A percentile compares a stretch with the other conserved stretches of the same genome.
These are phyloP conservation scores for Rhizopus arrhizus DNA, from an alignment of 371 early-diverging fungal species.

Conservation along the genomic window DNA sequence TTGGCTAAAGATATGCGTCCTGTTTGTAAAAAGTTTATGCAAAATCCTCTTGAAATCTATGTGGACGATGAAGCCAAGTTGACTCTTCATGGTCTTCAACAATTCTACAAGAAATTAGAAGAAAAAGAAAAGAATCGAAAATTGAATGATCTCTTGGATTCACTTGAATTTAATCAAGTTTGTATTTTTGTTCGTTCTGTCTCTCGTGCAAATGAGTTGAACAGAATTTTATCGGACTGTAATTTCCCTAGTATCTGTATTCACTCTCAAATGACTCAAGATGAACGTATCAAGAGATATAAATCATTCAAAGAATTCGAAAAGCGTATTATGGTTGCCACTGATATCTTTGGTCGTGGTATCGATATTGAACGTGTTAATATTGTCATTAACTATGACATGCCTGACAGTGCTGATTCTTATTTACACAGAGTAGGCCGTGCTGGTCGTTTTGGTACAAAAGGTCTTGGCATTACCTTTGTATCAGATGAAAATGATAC, in stretches of 20 bases:
- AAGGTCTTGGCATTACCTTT: slow-evolving; percentile 97
- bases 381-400: slow-evolving; percentile 99
- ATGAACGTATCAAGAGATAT: slow-evolving; percentile 91
- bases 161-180: slow-evolving; percentile 96
- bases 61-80: slow-evolving; percentile 98
- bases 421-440: slow-evolving; percentile 99
- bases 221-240: slow-evolving; percentile 83
- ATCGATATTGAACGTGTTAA: slow-evolving; percentile 99
- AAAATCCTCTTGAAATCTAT: slow-evolving; percentile 95
- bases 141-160: slow-evolving; percentile 91
- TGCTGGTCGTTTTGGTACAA: slow-evolving; percentile 99
- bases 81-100: slow-evolving; percentile 96
- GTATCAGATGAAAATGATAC: slow-evolving; percentile 90
- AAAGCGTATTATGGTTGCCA: slow-evolving; percentile 97
- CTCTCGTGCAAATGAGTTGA: slow-evolving; percentile 83
- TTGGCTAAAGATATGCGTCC: slow-evolving; percentile 90
- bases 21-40: slow-evolving; percentile 96
- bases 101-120: slow-evolving; percentile 87
- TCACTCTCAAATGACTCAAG: slow-evolving; percentile 89
- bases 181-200: slow-evolving; percentile 98
- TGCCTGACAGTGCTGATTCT: slow-evolving; percentile 92
- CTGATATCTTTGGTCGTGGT: slow-evolving; percentile 98
- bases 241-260: slow-evolving; percentile 96
- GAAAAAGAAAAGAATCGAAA: slow-evolving; percentile 93
- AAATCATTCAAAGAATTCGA: slow-evolving; percentile 94